Evolutionary conservation across 495 filamentous ascomycete genomes (phyloP), one percentile per base, ranked within the genome.

Genomic region (Xylaria cubensis): DNA sequence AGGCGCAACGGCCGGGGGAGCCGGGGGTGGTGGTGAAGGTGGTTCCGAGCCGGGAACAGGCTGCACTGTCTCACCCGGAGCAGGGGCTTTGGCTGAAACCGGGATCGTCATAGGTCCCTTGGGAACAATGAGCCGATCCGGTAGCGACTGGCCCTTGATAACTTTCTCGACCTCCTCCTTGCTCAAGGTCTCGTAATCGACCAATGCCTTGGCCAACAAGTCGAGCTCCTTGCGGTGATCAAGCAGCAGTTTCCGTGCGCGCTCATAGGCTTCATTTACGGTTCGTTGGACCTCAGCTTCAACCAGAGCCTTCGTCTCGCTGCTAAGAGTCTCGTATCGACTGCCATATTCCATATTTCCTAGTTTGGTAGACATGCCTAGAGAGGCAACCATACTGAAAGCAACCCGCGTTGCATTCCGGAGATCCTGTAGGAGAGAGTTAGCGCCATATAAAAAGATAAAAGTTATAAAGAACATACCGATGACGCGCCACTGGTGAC

Each of bases 141-240:
- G 78, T 21, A 98, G 83, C 79, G 92, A 93, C 82, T 97, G 93
- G 21, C 96, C 96, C 68, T 86, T 86, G 34, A 98, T 86, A 3
- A 97, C 92, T 83, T 91, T 93, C 80, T 92, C 92, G 75, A 98
- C 95, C 77, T 99, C 97, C 32, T 92, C 91, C 78, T 90, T 91
- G 73, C 90, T 92, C 29, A 98, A 83, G 3, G 93, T 97, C 82
- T 98, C 97, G 81, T 98, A 98, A 83, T 98, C 92, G 34, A 99
- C 89, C 15, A 99, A 83, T 4, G 94, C 96, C 76, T 94, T 90
- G 39, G 95, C 95, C 6, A 99, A 83, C 24, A 92, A 80, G 72
- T 98, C 95, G 12, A 99, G 86, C 77, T 97, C 95, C 65, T 93
- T 89, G 26, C 93, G 86, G 76, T 91, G 92, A 46, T 86, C 84